These are phyloP conservation scores for Saccharum spontaneum DNA, from an alignment of 176 grass and related monocot species.

Conservation along the genomic window DNA sequence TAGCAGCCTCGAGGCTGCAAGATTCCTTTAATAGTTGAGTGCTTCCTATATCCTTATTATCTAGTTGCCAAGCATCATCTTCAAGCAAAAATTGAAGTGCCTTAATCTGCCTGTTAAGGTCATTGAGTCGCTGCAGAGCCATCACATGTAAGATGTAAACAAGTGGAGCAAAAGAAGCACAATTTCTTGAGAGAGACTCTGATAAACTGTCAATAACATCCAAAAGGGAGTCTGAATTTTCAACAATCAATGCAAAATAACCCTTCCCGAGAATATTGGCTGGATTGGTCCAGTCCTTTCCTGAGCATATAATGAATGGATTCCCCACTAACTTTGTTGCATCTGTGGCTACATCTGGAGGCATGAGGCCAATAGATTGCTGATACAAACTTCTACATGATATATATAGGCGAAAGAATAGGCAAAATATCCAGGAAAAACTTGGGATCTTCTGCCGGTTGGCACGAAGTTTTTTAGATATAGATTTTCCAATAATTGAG, in stretches of 20 bases:
- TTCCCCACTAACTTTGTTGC: slow-evolving; percentile 63
- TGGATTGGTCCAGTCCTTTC: slow-evolving; percentile 73
- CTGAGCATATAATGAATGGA: slow-evolving; percentile 60
- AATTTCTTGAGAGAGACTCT: slow-evolving; percentile 48
- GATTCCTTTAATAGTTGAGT: slow-evolving; percentile 34
- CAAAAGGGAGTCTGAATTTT: slow-evolving; percentile 55
- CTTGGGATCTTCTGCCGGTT: slow-evolving; percentile 39
- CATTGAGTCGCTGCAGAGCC: slow-evolving; percentile 74
- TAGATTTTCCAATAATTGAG: slow-evolving; percentile 40
- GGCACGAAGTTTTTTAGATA: slow-evolving; percentile 47
- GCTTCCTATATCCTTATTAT: slow-evolving; percentile 39
- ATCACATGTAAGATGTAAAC: slow-evolving; percentile 63
- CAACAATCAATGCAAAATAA: slow-evolving; percentile 86
- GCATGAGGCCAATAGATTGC: slow-evolving; percentile 80
- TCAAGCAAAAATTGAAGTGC: slow-evolving; percentile 74
- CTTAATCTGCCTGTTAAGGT: slow-evolving; percentile 84
- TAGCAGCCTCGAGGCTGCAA: slow-evolving; percentile 51
- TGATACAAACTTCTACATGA: slow-evolving; percentile 76
- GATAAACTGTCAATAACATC: slow-evolving; percentile 61
- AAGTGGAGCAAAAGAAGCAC: slow-evolving; percentile 47
- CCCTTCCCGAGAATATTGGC: slow-evolving; percentile 48
- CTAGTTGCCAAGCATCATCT: slow-evolving; percentile 23
- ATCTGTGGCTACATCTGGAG: slow-evolving; percentile 71
- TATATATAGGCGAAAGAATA: slow-evolving; percentile 74
- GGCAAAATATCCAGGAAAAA: slow-evolving; percentile 58